Evolutionary conservation across 139 green algal genomes (phyloP), one percentile per base, ranked within the genome.

Genomic region (Ettlia oleoabundans): DNA sequence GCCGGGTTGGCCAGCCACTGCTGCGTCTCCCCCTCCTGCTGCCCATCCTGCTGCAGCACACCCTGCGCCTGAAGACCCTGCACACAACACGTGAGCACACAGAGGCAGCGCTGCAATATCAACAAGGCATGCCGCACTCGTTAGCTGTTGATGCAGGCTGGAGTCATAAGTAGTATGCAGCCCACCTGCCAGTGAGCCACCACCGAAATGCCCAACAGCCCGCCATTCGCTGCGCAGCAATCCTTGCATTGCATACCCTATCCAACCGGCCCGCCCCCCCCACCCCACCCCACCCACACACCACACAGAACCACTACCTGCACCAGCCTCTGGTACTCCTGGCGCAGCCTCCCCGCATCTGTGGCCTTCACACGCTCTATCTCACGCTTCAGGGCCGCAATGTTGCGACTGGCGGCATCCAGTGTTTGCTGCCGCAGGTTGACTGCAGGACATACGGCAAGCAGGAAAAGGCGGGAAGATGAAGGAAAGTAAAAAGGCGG

Each of bases 241-340:
- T 15, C 47, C 55, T 58, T 58, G 47, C 47, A 58, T 58, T 15
- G 47, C 47, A 47, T 10, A 10, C 51, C 19, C 47, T 4, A 42
- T 68, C 37, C 41, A 22, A 73, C 65, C 82, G 64, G 47, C 38
- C 76, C 53, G n/a, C n/a, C n/a, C n/a, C n/a, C n/a, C n/a, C n/a
- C 69, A 47, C n/a, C n/a, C n/a, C n/a, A n/a, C n/a, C n/a, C n/a
- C n/a, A n/a, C n/a, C n/a, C n/a, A n/a, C n/a, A n/a, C n/a, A n/a
- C n/a, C n/a, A n/a, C n/a, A n/a, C n/a, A n/a, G n/a, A n/a, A n/a
- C n/a, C n/a, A n/a, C n/a, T n/a, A 51, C 72, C 61, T 70, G 37
- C 63, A 98, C 94, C 62, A 99, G 86, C n/a, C 93, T 83, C 43
- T 93, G 41, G 88, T 99, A 98, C 89, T 99, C 96, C 19, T 88